These are phyloP conservation scores for Aquilaria yunnanensis DNA, from an alignment of 345 rosid genomes.

Conservation along the genomic window DNA sequence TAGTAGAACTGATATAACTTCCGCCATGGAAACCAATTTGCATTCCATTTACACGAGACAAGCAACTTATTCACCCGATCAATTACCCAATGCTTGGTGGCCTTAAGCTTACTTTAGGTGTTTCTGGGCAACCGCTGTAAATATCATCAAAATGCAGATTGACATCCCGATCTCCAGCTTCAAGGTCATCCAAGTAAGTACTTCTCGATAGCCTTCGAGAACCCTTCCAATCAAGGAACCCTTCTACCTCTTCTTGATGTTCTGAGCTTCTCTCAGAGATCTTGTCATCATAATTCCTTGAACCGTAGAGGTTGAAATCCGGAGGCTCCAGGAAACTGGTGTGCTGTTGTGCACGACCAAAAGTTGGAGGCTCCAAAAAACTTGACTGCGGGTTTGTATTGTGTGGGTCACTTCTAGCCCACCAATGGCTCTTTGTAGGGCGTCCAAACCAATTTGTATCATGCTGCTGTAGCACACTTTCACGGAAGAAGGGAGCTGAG, in stretches of 20 bases:
- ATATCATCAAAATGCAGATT: constrained; percentile 2
- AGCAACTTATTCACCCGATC: neutral
- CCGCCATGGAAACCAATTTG: constrained; percentile 28
- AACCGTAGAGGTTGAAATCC: constrained; percentile 28
- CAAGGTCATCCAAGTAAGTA: constrained; percentile 45
- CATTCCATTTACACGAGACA: constrained; percentile 17
- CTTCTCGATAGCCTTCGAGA: constrained; percentile 33
- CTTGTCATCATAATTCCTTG: constrained; percentile 22
- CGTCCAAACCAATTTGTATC: constrained; percentile 30
- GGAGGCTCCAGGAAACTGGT: constrained; percentile 51
- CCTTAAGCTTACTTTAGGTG: constrained; percentile 24
- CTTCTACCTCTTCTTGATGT: constrained; percentile 46
- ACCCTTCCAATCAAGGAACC: constrained; percentile 32
- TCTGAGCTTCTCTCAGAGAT: constrained; percentile 41
- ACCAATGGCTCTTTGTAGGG: constrained; percentile 58
- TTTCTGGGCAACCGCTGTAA: constrained; percentile 28
- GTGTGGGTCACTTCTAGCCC: constrained; percentile 52
- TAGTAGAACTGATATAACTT: constrained; percentile 1
- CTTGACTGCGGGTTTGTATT: constrained; percentile 32
- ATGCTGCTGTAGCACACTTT: constrained; percentile 56
- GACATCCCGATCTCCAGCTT: constrained; percentile 34
- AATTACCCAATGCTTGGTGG: constrained; percentile 19
- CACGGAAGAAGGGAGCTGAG: constrained; percentile 60
- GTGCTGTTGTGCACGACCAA: constrained; percentile 15
- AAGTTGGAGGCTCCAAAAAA: constrained; percentile 73